Evolutionary conservation across 225 moss, liverwort and hornwort genomes (phyloP), one percentile per base, ranked within the genome.

Genomic region (Marchantia paleacea): DNA sequence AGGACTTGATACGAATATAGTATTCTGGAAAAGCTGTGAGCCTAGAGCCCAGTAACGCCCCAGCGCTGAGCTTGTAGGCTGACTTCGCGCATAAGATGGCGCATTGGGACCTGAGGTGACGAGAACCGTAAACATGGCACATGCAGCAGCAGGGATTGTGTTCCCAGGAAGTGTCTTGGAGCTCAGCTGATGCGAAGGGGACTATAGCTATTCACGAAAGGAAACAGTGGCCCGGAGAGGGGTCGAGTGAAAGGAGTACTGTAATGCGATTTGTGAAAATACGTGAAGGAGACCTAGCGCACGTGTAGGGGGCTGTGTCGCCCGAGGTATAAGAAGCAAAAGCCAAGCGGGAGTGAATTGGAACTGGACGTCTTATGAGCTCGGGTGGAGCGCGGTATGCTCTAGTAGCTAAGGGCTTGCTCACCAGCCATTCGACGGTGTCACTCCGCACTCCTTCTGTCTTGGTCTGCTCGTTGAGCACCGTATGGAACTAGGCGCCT

Each of bases 401-500:
- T 12, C 65, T 25, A 65, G 66, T 28, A 29, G 28, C 60, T 61
- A 7, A 20, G 12, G 39, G 57, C 57, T 29, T 24, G 29, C 74
- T 74, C 74, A 29, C 74, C 26, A 16, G 74, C 54, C 54, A 28
- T 55, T 74, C 74, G 74, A 55, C 54, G 74, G 54, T 54, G 54
- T 74, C 54, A 74, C 28, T 29, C 54, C 15, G 25, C 13, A 54
- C 39, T 39, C 74, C 55, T 74, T 26, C 16, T 24, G 18, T 55
- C 7, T 7, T 0, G 25, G 50, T 67, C 67, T 3, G 20, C 72
- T 72, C 50, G 54, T 74, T 29, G 54, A 55, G 28, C 74, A 74
- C 28, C 74, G 74, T 74, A 76, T 76, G 75, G 18, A 76, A 60
- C 75, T 60, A 76, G 75, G 60, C 75, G 14, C 14, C 39, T 58